Conservation (phyloP, 1,139 yeast species). For the Yamadazyma taylorii region DNA sequence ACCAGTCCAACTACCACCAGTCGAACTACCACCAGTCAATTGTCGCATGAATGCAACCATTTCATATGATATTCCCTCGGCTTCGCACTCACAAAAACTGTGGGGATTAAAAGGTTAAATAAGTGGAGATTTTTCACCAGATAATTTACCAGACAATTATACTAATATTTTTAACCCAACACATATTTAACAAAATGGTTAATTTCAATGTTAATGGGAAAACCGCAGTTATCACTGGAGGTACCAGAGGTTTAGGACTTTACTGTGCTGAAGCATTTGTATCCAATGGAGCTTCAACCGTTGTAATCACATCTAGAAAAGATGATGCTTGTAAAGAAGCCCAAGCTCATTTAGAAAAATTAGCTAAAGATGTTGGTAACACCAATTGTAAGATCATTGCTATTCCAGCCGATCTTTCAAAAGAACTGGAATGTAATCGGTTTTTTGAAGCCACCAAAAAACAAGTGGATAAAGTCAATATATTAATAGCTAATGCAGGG, state of each 20-base stretch:
- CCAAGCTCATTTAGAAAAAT: slow-evolving; percentile 47
- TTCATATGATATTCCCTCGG: background rate
- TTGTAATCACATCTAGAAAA: slow-evolving; percentile 69
- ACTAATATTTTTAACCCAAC: too few relatives aligned
- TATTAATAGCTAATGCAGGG: slow-evolving; percentile 77
- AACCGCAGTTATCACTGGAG: slow-evolving; percentile 75
- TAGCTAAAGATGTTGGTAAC: slow-evolving; percentile 43
- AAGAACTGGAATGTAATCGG: slow-evolving; percentile 48
- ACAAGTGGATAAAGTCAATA: slow-evolving; percentile 51
- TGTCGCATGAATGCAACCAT: too few relatives aligned
- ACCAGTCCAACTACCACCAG: background rate
- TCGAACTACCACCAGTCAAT: background rate
- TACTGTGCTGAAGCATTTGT: slow-evolving; percentile 68
- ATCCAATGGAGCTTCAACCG: slow-evolving; percentile 60
- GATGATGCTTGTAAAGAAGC: slow-evolving; percentile 64
- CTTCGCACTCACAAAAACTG: slow-evolving; percentile 5
- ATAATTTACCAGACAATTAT: too few relatives aligned
- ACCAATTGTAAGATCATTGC: slow-evolving; percentile 45
- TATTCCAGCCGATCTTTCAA: slow-evolving; percentile 62
- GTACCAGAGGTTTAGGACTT: slow-evolving; percentile 74
- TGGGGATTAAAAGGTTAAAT: background rate
- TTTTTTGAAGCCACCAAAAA: slow-evolving; percentile 46
- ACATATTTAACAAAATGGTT: slow-evolving; percentile 36
- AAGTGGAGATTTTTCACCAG: too few relatives aligned
- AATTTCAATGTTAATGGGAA: slow-evolving; percentile 59